Percentiles rank a stretch among this genome's conserved stretches.
phyloP scores from a whole-genome alignment of 805 yeast genomes.

The Saccharomycopsis selenospora region DNA sequence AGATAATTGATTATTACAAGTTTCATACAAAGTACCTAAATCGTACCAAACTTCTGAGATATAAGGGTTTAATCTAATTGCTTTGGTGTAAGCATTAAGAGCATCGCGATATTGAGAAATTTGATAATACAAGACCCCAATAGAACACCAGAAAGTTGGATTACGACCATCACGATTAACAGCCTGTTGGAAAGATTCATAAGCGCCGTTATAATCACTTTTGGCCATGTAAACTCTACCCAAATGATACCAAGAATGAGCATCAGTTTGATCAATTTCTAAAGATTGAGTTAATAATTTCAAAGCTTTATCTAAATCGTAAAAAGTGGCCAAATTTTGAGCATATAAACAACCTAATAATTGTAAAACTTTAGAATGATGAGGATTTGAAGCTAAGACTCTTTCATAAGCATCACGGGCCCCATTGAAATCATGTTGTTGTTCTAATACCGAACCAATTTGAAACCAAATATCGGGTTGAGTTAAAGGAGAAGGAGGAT shows the following conservation, averaged over 20 bases:
- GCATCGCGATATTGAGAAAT: constrained; percentile 96
- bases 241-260: constrained; percentile 94
- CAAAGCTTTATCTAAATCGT: constrained; percentile 78
- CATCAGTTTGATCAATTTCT: constrained; percentile 84
- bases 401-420: constrained; percentile 95
- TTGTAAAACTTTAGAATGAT: constrained; percentile 92
- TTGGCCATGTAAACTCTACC: constrained; percentile 97
- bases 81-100: constrained; percentile 93
- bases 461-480: constrained; percentile 99
- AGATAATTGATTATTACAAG: constrained; percentile 89
- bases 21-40: constrained; percentile 91
- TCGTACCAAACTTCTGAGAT: constrained; percentile 98
- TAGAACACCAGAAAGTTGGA: constrained; percentile 96
- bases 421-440: constrained; percentile 81
- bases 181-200: constrained; percentile 97
- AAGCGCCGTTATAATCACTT: constrained; percentile 91
- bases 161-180: constrained; percentile 94
- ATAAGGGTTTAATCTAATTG: constrained; percentile 91
- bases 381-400: constrained; percentile 81
- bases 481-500: constrained; percentile 93
- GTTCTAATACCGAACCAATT: constrained; percentile 92
- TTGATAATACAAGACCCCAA: constrained; percentile 94
- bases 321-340: constrained; percentile 56
- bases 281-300: constrained; percentile 77
- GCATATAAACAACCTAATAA: constrained; percentile 94